Base-by-base conservation (phyloP, 768 basidiomycete genomes). In the Serendipita sp. region DNA sequence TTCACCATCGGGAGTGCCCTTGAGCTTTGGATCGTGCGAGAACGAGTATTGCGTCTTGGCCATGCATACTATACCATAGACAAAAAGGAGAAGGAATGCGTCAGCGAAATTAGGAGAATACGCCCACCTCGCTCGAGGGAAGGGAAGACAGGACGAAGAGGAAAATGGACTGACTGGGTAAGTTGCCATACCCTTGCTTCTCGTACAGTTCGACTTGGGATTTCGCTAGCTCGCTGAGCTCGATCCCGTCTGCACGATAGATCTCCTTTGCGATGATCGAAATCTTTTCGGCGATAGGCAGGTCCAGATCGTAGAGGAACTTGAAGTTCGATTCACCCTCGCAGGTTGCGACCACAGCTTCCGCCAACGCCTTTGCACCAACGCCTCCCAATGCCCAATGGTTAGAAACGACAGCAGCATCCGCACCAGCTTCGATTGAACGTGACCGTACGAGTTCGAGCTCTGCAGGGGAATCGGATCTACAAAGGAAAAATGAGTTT, bases 1-100 rank as follows among this genome's bases (percentile, higher is more conserved):
- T 77, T 65, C 68, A 83, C 86, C 88, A 60, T 84, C 83, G 1
- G 96, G 93, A 0, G 88, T 92, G 69, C 87, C 86, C 78, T 97
- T 97, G 67, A 89, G 80, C 69, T 85, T 85, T 4, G 93, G 87
- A 71, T 99, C 88, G 72, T 95, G 92, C 30, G 92, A 95, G 78
- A 99, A 93, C 18, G 93, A 96, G 70, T 97, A 92, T 68, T 96
- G 95, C 3, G 95, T 98, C 80, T 96, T 95, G 58, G 92, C 92
- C 90, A 94, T 91, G 76, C 92, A 95, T 73, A 95, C 92, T 87
- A 69, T 64, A 58, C 71, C 67, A 56, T 1, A 24, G 24, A 24
- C 24, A 24, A 24, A 68, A 68, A 66, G 69, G 65, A 71, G 72
- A 28, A 68, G 69, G 68, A 45, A 34, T 11, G 3, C 45, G 58